Percentiles rank a stretch among this genome's conserved stretches.
Conservation (phyloP, 495 filamentous ascomycete species). For the Hypoxylon fragiforme region DNA sequence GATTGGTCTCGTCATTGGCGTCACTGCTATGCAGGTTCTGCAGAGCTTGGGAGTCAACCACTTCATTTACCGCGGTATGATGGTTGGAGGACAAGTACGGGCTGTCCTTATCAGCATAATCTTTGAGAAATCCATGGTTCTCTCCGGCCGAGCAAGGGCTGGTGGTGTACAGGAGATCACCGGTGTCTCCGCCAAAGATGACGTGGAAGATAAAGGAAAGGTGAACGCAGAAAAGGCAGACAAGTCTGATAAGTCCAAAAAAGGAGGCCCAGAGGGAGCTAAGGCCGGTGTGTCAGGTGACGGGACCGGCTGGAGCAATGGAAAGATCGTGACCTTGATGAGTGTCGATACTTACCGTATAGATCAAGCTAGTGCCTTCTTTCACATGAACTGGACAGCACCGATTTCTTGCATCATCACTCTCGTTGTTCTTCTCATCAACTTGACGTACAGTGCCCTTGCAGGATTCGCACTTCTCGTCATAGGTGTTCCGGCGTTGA, state of each 20-base stretch:
- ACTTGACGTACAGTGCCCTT: slow-evolving; percentile 84
- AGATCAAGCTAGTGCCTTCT: slow-evolving; percentile 80
- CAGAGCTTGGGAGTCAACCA: slow-evolving; percentile 77
- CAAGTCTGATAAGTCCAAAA: slow-evolving; percentile 35
- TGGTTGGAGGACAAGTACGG: slow-evolving; percentile 75
- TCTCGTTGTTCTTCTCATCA: slow-evolving; percentile 76
- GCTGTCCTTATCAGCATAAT: slow-evolving; percentile 74
- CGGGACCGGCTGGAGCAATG: slow-evolving; percentile 85
- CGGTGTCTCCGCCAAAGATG: slow-evolving; percentile 16
- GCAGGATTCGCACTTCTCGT: slow-evolving; percentile 84
- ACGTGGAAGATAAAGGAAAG: slow-evolving; percentile 40
- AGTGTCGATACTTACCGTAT: slow-evolving; percentile 89
- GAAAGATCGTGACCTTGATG: slow-evolving; percentile 89
- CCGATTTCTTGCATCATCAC: slow-evolving; percentile 78
- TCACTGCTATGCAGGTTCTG: slow-evolving; percentile 73
- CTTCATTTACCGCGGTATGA: slow-evolving; percentile 80
- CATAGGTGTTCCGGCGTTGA: slow-evolving; percentile 73
- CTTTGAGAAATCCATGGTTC: slow-evolving; percentile 80
- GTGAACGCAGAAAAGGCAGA: slow-evolving; percentile 40
- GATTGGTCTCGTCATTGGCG: slow-evolving; percentile 73
- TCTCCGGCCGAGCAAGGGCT: slow-evolving; percentile 77
- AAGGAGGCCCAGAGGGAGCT: slow-evolving; percentile 44
- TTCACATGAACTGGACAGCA: slow-evolving; percentile 87
- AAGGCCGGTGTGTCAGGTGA: slow-evolving; percentile 60
- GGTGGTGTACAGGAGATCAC: slow-evolving; percentile 56